Conservation (phyloP, 2,329 filamentous ascomycete genomes). For the Didymella pomorum region DNA sequence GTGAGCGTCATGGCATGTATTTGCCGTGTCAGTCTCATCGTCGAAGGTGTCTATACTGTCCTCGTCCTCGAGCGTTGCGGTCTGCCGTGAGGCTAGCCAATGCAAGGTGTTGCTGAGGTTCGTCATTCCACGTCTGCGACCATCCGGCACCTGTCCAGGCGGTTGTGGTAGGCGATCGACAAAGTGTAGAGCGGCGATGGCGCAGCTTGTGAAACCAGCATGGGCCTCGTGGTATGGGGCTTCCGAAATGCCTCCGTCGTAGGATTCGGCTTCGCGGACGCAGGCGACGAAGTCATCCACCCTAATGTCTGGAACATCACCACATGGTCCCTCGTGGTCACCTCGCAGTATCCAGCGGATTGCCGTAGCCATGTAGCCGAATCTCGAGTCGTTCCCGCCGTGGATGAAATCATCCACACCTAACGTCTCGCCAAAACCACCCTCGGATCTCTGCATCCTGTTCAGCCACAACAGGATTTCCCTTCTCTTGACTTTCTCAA, state of each 20-base stretch:
- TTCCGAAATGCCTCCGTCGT: constrained; percentile 85
- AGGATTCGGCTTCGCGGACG: constrained; percentile 74
- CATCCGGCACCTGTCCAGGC: constrained; percentile 34
- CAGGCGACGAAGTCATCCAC: constrained; percentile 73
- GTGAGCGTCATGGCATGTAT: constrained; percentile 52
- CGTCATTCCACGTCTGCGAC: constrained; percentile 44
- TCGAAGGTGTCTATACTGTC: constrained; percentile 50
- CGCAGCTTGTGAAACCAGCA: constrained; percentile 91
- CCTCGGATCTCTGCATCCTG: constrained; percentile 79
- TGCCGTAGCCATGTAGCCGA: constrained; percentile 83
- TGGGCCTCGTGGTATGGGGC: constrained; percentile 83
- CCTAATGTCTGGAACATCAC: constrained; percentile 75
- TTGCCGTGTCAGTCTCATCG: constrained; percentile 51
- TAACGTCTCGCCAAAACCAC: constrained; percentile 88
- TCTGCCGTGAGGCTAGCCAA: constrained; percentile 60
- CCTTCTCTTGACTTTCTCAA: constrained; percentile 69
- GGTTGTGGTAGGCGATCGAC: constrained; percentile 66
- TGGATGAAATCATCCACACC: constrained; percentile 67
- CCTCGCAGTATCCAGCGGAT: constrained; percentile 84
- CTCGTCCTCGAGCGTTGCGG: constrained; percentile 54
- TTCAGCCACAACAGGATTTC: constrained; percentile 78
- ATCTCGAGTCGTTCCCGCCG: constrained; percentile 84
- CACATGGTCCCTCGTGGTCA: constrained; percentile 58
- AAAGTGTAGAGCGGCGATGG: constrained; percentile 77
- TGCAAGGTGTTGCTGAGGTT: constrained; percentile 52